Evolutionary conservation across 2,329 filamentous ascomycete genomes (phyloP).

Genomic region (Aureobasidium sp.): DNA sequence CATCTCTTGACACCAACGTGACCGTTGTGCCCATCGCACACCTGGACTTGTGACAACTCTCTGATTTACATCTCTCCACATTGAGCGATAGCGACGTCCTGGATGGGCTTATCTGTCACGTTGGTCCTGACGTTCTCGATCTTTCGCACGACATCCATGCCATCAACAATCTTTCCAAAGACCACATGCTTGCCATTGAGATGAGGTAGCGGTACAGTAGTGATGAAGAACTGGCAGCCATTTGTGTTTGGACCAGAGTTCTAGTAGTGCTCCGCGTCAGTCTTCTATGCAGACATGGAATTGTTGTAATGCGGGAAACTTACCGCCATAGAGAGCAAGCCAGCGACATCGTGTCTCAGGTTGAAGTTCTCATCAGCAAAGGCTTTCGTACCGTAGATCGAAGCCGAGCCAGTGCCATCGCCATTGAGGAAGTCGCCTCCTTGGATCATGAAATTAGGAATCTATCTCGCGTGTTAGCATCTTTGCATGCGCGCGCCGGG

Average conservation of each 20-base stretch:
- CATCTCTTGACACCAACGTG: not conserved
- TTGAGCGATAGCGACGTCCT: constrained; percentile 75
- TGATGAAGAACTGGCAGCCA: constrained; percentile 96
- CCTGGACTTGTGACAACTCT: not conserved
- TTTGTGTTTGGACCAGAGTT: constrained; percentile 90
- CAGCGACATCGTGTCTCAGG: constrained; percentile 67
- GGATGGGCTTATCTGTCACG: constrained; percentile 65
- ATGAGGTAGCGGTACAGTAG: constrained; percentile 76
- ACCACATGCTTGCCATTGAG: constrained; percentile 91
- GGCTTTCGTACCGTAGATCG: constrained; percentile 72
- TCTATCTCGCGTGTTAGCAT: constrained; percentile 43
- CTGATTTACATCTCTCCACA: constrained; percentile 78
- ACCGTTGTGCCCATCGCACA: not conserved
- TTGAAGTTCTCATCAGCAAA: constrained; percentile 90
- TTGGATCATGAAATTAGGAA: constrained; percentile 95
- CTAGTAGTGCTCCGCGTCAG: constrained; percentile 33
- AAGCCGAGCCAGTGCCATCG: constrained; percentile 72
- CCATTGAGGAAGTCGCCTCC: constrained; percentile 92
- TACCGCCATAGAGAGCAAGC: constrained; percentile 88
- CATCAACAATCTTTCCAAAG: constrained; percentile 82
- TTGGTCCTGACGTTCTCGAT: constrained; percentile 81
- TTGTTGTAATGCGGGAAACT: constrained; percentile 26
- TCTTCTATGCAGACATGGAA: not conserved
- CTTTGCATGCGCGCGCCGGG: not conserved
- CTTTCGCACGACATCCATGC: constrained; percentile 85